A percentile compares a stretch with the other conserved stretches of the same genome.
Evolutionary conservation across 2,329 filamentous ascomycete genomes (phyloP).

Genomic region (Colletotrichum plurivorum): DNA sequence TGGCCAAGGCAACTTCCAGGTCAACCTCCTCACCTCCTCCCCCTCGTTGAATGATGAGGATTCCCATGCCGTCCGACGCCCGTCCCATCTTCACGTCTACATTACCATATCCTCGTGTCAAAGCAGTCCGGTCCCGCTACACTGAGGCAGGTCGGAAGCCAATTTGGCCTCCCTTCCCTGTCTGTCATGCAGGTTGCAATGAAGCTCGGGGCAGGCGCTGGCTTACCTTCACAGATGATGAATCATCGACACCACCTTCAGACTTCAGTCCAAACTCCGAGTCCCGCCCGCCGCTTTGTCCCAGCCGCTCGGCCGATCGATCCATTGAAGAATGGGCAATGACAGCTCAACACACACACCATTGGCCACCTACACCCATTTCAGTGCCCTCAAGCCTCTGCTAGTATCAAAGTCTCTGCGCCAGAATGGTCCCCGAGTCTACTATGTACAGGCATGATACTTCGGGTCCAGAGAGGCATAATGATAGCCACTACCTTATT

Average conservation of each 20-base stretch:
- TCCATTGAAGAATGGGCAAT: slow-evolving; percentile 1
- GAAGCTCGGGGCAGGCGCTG: slow-evolving; percentile 19
- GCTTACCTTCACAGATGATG: slow-evolving; percentile 24
- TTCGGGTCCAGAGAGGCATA: no score
- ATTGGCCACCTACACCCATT: not conserved
- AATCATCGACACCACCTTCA: slow-evolving; percentile 34
- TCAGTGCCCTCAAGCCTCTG: no score
- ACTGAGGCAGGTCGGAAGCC: slow-evolving; percentile 21
- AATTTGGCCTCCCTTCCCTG: slow-evolving; percentile 23
- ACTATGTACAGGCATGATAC: no score
- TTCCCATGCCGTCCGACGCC: slow-evolving; percentile 17
- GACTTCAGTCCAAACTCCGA: not conserved
- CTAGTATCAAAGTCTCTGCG: no score
- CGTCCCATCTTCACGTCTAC: slow-evolving; percentile 3
- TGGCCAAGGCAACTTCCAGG: not conserved
- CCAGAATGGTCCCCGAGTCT: no score
- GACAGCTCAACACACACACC: slow-evolving; percentile 4
- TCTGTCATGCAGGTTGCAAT: slow-evolving; percentile 30
- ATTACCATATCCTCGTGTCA: slow-evolving; percentile 6
- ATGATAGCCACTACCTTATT: no score
- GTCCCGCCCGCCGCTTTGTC: not conserved
- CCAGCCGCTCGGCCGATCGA: slow-evolving; percentile 22
- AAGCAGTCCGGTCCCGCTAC: not conserved
- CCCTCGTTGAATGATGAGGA: not conserved
- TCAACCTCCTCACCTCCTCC: not conserved